phyloP scores from a whole-genome alignment of 257 asterid species.

The Galeopsis tetrahit region DNA sequence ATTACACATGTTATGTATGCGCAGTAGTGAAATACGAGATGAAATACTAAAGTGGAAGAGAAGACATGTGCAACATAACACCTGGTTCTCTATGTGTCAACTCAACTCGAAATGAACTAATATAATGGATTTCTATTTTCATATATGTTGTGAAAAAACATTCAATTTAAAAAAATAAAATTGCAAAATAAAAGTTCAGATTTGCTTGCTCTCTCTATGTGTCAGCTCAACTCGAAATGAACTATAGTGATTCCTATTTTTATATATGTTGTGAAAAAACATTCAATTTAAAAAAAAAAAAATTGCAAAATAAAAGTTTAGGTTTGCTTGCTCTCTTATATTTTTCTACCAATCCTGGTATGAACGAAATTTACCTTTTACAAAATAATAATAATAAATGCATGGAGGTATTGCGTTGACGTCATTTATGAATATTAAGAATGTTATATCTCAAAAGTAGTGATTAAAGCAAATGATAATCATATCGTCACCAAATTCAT shows the following conservation, averaged over 20 bases:
- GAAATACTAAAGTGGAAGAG: too few species aligned
- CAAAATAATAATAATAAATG: constrained; percentile 34
- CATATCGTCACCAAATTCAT: constrained; percentile 70
- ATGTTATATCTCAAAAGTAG: constrained; percentile 71
- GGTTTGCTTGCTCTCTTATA: too few species aligned
- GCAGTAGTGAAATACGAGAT: too few species aligned
- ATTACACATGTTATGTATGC: too few species aligned
- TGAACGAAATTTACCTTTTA: constrained; percentile 37
- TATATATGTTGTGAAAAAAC: background rate
- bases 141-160: background rate
- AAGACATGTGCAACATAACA: too few species aligned
- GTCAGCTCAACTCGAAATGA: background rate
- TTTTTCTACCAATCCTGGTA: too few species aligned
- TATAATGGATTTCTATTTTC: background rate
- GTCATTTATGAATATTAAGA: constrained; percentile 73
- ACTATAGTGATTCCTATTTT: background rate
- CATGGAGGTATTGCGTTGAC: constrained; percentile 75
- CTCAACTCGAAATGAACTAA: background rate
- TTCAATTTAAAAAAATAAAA: too few species aligned
- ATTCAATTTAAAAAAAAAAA: too few species aligned
- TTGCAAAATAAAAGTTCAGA: too few species aligned
- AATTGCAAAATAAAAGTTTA: too few species aligned
- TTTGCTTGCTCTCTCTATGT: too few species aligned
- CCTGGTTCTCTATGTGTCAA: background rate
- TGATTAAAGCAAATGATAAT: constrained; percentile 85